A percentile compares a stretch with the other conserved stretches of the same genome.
Evolutionary conservation across 257 asterid genomes (phyloP).

Genomic region (Scutellaria minor): DNA sequence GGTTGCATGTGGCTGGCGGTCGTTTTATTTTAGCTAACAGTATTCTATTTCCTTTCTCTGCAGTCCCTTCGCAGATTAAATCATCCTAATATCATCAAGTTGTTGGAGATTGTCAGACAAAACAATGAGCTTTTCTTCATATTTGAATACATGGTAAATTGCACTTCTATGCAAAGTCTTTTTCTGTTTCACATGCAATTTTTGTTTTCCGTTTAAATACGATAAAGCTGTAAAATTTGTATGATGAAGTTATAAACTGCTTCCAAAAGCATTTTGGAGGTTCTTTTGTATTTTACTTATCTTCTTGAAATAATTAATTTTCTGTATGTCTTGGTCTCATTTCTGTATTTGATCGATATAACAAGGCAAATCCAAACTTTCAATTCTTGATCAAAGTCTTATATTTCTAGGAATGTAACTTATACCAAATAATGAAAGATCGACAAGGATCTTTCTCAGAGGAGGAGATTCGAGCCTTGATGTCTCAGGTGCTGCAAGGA

Average conservation of each 20-base stretch:
- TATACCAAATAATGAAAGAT: constrained; percentile 87
- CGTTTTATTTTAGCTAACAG: constrained; percentile 29
- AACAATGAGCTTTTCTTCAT: constrained; percentile 92
- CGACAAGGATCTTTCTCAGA: constrained; percentile 69
- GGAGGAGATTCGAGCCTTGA: constrained; percentile 78
- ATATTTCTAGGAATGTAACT: constrained; percentile 71
- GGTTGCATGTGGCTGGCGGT: constrained; percentile 8
- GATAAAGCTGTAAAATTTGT: too few species aligned
- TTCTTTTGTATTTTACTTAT: background rate
- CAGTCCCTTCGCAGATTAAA: constrained; percentile 87
- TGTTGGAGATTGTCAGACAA: constrained; percentile 92
- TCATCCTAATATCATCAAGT: constrained; percentile 87
- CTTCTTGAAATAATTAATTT: constrained; percentile 4
- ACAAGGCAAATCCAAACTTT: background rate
- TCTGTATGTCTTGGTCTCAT: constrained; percentile 15
- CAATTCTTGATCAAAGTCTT: constrained; percentile 21
- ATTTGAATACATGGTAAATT: constrained; percentile 89
- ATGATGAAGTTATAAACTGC: background rate
- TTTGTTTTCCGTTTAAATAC: background rate
- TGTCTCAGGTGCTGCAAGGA: constrained; percentile 92
- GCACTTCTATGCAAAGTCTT: constrained; percentile 14
- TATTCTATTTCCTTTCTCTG: constrained; percentile 33
- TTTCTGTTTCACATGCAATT: constrained; percentile 2
- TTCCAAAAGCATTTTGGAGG: background rate
- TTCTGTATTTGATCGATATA: background rate